phyloP scores from a whole-genome alignment of 1,139 yeast species.

The Protomyces macrosporus region DNA sequence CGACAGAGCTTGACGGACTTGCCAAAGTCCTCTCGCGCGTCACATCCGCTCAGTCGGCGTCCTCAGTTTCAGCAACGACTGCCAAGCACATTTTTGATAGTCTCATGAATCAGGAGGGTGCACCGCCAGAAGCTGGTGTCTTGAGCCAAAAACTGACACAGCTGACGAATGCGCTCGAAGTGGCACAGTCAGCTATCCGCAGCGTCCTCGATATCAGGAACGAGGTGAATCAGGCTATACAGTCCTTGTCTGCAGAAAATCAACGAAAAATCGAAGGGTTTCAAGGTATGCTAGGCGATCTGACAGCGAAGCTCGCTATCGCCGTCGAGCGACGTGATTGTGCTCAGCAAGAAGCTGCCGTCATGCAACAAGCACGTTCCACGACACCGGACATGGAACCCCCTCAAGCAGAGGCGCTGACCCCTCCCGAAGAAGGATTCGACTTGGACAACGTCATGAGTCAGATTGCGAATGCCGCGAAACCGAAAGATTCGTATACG shows the following conservation, averaged over 20 bases:
- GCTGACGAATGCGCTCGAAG: not conserved
- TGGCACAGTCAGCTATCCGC: not conserved
- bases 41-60: not conserved
- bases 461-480: not conserved
- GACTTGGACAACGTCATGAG: not conserved
- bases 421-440: not conserved
- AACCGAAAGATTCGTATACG: not conserved
- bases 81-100: not conserved
- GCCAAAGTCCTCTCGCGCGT: not conserved
- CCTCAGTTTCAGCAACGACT: not conserved
- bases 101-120: not conserved
- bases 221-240: not conserved
- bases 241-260: not conserved
- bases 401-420: slow-evolving; percentile 18
- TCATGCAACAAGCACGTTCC: not conserved
- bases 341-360: not conserved
- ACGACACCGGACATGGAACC: slow-evolving; percentile 22
- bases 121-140: not conserved
- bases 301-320: not conserved
- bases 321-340: not conserved
- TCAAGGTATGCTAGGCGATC: not conserved
- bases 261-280: not conserved
- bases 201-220: not conserved
- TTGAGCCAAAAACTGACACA: not conserved
- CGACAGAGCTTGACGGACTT: slow-evolving; percentile 1